Conservation (phyloP, 2,329 filamentous ascomycete genomes). For the Botrytis fragariae region DNA sequence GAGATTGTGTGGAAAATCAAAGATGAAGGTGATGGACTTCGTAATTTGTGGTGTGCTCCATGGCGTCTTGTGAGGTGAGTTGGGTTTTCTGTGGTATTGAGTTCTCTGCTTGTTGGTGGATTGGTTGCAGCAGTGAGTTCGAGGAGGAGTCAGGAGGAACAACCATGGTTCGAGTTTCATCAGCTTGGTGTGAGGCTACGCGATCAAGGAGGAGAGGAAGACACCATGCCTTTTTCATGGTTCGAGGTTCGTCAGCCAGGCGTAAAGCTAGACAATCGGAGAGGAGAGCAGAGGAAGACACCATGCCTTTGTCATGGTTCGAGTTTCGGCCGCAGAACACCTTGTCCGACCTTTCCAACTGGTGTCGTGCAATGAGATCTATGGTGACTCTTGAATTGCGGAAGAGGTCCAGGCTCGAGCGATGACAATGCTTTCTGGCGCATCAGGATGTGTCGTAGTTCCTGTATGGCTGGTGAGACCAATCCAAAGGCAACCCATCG, state of each 20-base stretch:
- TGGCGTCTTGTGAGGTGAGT: too few relatives aligned
- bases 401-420: background rate
- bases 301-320: slow-evolving; percentile 14
- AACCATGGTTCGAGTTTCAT: background rate
- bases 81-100: background rate
- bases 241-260: background rate
- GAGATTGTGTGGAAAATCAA: background rate
- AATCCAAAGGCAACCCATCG: background rate
- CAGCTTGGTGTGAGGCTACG: background rate
- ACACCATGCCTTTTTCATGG: slow-evolving; percentile 19
- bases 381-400: background rate
- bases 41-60: background rate
- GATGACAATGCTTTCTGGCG: background rate
- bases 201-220: slow-evolving; percentile 14
- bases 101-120: background rate
- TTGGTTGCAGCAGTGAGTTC: background rate
- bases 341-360: background rate
- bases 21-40: background rate
- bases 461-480: background rate
- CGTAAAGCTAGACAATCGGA: background rate
- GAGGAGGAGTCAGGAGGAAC: background rate
- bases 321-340: background rate
- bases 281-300: slow-evolving; percentile 20
- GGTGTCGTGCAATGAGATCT: background rate
- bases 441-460: background rate